A percentile compares a stretch with the other conserved stretches of the same genome.
Evolutionary conservation across 257 asterid genomes (phyloP).

Genomic region (Solanum gandarillasii): DNA sequence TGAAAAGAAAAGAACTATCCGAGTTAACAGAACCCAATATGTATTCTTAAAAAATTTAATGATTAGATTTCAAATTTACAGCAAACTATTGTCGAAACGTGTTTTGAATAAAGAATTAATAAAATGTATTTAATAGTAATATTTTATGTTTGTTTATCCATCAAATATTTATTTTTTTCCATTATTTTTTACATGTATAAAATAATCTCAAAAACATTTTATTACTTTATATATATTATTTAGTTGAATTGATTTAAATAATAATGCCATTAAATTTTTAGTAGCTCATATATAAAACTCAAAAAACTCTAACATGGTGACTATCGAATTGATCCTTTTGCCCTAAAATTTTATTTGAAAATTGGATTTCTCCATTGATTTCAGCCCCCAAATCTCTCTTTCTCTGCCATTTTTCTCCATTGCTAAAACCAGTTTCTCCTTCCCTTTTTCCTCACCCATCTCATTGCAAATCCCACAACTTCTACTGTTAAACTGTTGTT

Average conservation of each 20-base stretch:
- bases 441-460: neutral
- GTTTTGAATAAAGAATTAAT: too few relatives aligned
- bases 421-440: constrained; percentile 14
- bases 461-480: neutral
- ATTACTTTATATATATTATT: too few relatives aligned
- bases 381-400: constrained; percentile 15
- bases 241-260: too few relatives aligned
- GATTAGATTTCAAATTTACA: neutral
- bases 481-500: neutral
- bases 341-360: neutral
- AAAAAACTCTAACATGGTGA: neutral
- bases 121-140: too few relatives aligned
- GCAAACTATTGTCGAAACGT: neutral
- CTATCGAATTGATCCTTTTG: neutral
- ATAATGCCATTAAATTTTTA: neutral
- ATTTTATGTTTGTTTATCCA: too few relatives aligned
- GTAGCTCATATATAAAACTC: neutral
- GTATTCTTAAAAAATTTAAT: too few relatives aligned
- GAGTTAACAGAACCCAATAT: fast-evolving
- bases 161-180: too few relatives aligned
- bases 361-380: neutral
- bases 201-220: too few relatives aligned
- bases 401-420: constrained; percentile 18
- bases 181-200: too few relatives aligned
- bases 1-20: too few relatives aligned